phyloP scores from a whole-genome alignment of 495 filamentous ascomycete genomes.

The Penicillium chermesinum region DNA sequence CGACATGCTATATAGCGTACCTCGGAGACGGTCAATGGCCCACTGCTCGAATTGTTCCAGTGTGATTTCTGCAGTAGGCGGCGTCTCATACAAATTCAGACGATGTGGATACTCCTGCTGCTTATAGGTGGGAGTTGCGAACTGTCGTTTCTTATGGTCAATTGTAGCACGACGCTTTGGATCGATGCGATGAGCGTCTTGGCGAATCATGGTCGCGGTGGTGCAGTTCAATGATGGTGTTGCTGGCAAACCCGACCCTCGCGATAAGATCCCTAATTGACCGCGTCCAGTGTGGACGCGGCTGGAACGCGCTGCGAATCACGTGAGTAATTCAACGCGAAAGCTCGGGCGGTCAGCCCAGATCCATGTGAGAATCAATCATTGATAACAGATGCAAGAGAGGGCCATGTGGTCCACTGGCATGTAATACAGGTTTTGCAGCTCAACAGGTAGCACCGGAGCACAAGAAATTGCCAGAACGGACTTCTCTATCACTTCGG shows the following conservation, averaged over 20 bases:
- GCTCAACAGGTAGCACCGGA: too few species aligned
- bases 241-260: neutral
- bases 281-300: conserved; percentile 1
- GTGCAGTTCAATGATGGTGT: neutral
- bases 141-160: conserved; percentile 81
- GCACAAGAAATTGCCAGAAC: too few species aligned
- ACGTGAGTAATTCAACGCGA: neutral
- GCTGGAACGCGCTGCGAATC: conserved; percentile 1
- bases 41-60: conserved; percentile 98
- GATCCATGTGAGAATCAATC: too few species aligned
- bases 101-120: conserved; percentile 74
- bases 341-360: neutral
- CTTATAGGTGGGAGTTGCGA: conserved; percentile 65
- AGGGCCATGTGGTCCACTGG: too few species aligned
- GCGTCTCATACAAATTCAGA: conserved; percentile 84
- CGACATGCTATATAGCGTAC: conserved; percentile 46
- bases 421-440: too few species aligned
- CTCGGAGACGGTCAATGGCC: conserved; percentile 88
- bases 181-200: conserved; percentile 69
- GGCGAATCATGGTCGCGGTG: conserved; percentile 59
- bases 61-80: conserved; percentile 90
- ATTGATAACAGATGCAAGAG: too few species aligned
- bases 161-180: conserved; percentile 69
- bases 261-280: conserved; percentile 13
- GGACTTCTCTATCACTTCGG: too few species aligned